Percentiles rank a stretch among this genome's conserved stretches.
phyloP scores from a whole-genome alignment of 345 rosid species.

The Salix viminalis region DNA sequence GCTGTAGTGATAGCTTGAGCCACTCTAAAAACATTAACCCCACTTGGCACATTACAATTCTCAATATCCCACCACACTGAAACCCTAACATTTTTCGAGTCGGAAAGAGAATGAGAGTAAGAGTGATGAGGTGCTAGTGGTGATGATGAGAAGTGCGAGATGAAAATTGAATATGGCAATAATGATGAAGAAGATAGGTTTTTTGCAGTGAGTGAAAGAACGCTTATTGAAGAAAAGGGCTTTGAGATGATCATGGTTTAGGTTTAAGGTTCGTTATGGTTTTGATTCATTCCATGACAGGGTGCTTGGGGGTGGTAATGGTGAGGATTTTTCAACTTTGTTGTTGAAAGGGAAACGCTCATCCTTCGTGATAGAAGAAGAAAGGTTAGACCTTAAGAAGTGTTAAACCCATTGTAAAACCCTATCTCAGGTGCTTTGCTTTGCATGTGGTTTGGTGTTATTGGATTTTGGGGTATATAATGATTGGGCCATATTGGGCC shows the following conservation, averaged over 20 bases:
- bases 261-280: not conserved
- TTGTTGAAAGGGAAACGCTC: not conserved
- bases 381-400: not conserved
- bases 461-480: not conserved
- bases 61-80: constrained; percentile 98
- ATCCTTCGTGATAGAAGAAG: not conserved
- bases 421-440: constrained; percentile 8
- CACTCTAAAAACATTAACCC: constrained; percentile 56
- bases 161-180: constrained; percentile 2
- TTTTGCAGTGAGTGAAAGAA: constrained; percentile 10
- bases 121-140: constrained; percentile 28
- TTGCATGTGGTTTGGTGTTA: not conserved
- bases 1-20: constrained; percentile 55
- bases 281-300: constrained; percentile 4
- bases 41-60: constrained; percentile 63
- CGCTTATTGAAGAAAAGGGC: constrained; percentile 22
- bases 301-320: not conserved
- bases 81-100: constrained; percentile 50
- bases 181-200: constrained; percentile 1
- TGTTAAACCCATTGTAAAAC: constrained; percentile 13
- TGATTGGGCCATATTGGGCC: too few relatives aligned
- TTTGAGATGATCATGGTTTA: constrained; percentile 18
- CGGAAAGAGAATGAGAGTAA: constrained; percentile 12
- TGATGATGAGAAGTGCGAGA: not conserved
- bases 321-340: not conserved